A percentile compares a stretch with the other conserved stretches of the same genome.
Evolutionary conservation across 2,329 filamentous ascomycete species (phyloP).

Genomic region (Juglanconis juglandina): DNA sequence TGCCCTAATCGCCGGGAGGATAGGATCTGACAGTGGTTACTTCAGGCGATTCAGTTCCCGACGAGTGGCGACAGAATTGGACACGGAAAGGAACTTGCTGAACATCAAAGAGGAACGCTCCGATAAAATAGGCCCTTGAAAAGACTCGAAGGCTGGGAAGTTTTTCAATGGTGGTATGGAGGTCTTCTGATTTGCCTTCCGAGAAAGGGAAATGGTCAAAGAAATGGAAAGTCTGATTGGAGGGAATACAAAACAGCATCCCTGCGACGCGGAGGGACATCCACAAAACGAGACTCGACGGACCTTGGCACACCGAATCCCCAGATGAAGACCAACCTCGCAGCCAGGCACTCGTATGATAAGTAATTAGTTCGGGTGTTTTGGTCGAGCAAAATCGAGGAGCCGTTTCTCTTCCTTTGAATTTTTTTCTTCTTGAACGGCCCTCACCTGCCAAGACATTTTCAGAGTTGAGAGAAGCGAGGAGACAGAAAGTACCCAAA

Average conservation of each 20-base stretch:
- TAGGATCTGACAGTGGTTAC: no score
- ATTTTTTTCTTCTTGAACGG: no score
- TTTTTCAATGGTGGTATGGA: not conserved
- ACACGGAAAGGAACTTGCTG: no score
- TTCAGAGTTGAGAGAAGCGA: no score
- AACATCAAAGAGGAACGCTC: no score
- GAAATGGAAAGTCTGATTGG: not conserved
- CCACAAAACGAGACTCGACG: not conserved
- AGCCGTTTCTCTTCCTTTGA: no score
- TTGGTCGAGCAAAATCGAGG: no score
- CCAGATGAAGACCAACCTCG: not conserved
- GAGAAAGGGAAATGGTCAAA: not conserved
- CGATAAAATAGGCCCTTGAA: no score
- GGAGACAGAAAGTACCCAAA: no score
- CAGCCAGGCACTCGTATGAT: not conserved
- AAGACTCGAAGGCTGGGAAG: not conserved
- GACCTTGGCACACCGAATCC: constrained; percentile 3
- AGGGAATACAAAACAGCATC: not conserved
- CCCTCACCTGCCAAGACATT: no score
- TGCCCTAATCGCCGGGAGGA: not conserved
- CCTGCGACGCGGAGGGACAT: not conserved
- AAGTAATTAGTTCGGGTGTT: not conserved
- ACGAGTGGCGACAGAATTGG: no score
- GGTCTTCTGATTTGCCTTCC: not conserved
- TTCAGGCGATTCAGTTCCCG: no score